phyloP scores from a whole-genome alignment of 371 early-diverging fungal genomes.

The Mucor sp. region DNA sequence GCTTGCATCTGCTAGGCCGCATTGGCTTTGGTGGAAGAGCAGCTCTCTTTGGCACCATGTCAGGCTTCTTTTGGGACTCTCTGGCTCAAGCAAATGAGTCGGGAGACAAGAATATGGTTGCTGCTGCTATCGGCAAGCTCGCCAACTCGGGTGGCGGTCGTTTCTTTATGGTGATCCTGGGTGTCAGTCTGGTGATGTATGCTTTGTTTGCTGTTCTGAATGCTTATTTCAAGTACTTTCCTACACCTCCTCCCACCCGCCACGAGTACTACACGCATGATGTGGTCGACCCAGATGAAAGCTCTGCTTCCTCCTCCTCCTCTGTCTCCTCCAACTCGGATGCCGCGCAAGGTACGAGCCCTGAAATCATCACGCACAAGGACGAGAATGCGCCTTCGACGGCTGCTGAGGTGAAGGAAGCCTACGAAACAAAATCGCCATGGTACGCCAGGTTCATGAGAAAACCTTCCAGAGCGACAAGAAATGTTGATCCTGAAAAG shows the following conservation, averaged over 20 bases:
- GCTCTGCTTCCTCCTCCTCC: background rate
- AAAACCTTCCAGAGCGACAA: background rate
- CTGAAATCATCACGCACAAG: background rate
- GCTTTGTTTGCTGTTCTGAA: slow-evolving; percentile 46
- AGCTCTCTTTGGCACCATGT: slow-evolving; percentile 43
- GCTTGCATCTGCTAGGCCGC: slow-evolving; percentile 37
- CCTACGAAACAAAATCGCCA: background rate
- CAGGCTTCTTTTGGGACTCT: slow-evolving; percentile 52
- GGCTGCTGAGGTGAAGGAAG: background rate
- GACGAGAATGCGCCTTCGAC: background rate
- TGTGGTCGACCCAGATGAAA: slow-evolving; percentile 1
- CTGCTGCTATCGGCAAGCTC: slow-evolving; percentile 40
- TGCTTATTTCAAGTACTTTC: slow-evolving; percentile 49
- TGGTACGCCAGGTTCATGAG: background rate
- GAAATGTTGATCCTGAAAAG: background rate
- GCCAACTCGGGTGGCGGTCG: slow-evolving; percentile 34
- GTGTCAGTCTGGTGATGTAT: slow-evolving; percentile 42
- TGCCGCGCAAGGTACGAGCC: background rate
- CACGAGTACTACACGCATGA: slow-evolving; percentile 27
- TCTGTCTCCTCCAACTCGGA: background rate
- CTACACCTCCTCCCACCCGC: slow-evolving; percentile 48
- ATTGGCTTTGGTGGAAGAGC: slow-evolving; percentile 49
- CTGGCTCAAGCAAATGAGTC: slow-evolving; percentile 35
- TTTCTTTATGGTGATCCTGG: slow-evolving; percentile 43
- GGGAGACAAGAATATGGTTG: slow-evolving; percentile 39